A percentile compares a stretch with the other conserved stretches of the same genome.
Evolutionary conservation across 129 eudicot genomes (phyloP).

Genomic region (Cynara cardunculus): DNA sequence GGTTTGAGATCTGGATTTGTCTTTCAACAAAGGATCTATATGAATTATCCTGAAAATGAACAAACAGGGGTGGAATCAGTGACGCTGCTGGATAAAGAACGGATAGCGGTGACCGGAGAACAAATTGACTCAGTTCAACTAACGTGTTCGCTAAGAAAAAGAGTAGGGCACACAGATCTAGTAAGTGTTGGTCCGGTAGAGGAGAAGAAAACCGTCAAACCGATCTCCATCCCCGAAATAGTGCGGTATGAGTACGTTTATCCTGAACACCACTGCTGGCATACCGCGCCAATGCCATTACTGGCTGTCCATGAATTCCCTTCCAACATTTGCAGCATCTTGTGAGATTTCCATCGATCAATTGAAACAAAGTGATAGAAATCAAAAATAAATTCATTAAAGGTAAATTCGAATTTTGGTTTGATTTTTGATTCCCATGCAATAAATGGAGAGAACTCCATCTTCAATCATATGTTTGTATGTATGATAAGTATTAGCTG

Average conservation of each 20-base stretch:
- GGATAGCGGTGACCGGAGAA: slow-evolving; percentile 30
- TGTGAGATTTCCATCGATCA: not conserved
- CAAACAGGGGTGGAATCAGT: slow-evolving; percentile 27
- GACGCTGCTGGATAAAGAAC: slow-evolving; percentile 10
- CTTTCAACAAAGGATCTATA: not conserved
- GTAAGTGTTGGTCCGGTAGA: slow-evolving; percentile 10
- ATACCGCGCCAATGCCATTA: not conserved
- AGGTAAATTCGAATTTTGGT: not conserved
- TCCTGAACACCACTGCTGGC: not conserved
- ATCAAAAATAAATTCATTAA: not conserved
- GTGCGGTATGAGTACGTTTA: not conserved
- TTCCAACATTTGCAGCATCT: not conserved
- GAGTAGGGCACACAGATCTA: slow-evolving; percentile 7
- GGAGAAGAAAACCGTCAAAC: not conserved
- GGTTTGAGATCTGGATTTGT: not conserved
- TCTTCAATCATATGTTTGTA: not conserved
- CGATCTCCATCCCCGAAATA: not conserved
- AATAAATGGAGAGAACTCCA: not conserved
- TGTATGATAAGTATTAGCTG: not conserved
- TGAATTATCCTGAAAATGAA: not conserved
- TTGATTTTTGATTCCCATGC: not conserved
- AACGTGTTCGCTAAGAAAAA: slow-evolving; percentile 9
- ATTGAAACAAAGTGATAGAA: not conserved
- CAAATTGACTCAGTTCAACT: slow-evolving; percentile 26
- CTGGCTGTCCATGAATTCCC: not conserved